These are phyloP conservation scores for Byssochlamys sp. DNA, from an alignment of 2,329 filamentous ascomycete genomes.

Conservation along the genomic window DNA sequence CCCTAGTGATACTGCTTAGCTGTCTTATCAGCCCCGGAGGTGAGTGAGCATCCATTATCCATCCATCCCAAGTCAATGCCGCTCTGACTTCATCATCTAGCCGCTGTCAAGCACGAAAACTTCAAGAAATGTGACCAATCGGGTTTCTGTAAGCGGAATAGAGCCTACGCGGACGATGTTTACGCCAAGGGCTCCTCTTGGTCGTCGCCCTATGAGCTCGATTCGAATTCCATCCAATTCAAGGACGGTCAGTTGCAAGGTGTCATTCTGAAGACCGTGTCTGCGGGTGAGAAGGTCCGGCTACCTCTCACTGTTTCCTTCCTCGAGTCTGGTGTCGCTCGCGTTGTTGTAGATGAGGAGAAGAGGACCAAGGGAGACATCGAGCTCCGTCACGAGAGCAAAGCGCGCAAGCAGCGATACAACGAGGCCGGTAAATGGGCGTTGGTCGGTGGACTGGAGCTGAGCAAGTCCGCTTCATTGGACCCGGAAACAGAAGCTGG, in stretches of 20 bases:
- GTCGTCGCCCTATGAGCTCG: conserved; percentile 70
- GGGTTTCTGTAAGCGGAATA: conserved; percentile 93
- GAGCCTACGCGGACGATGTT: conserved; percentile 74
- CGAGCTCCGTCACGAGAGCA: conserved; percentile 73
- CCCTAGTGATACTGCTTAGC: conserved; percentile 49
- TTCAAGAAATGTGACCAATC: conserved; percentile 96
- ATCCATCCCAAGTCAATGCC: background rate
- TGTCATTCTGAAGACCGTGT: conserved; percentile 69
- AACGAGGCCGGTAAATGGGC: conserved; percentile 83
- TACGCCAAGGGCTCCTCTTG: conserved; percentile 56
- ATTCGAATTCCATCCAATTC: conserved; percentile 62
- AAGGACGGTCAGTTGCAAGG: conserved; percentile 71
- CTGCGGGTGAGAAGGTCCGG: conserved; percentile 58
- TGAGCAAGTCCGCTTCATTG: conserved; percentile 63
- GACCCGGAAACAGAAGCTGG: conserved; percentile 56
- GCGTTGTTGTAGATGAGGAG: conserved; percentile 85
- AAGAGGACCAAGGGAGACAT: conserved; percentile 81
- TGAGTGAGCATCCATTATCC: conserved; percentile 33
- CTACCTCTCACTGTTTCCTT: conserved; percentile 81
- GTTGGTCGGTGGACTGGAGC: conserved; percentile 67
- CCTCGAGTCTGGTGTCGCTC: conserved; percentile 76
- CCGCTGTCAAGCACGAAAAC: conserved; percentile 82
- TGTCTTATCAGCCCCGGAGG: conserved; percentile 56
- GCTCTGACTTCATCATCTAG: conserved; percentile 37
- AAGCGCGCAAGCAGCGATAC: conserved; percentile 80